phyloP scores from a whole-genome alignment of 2,329 filamentous ascomycete genomes.

The Diplodia sapinea region DNA sequence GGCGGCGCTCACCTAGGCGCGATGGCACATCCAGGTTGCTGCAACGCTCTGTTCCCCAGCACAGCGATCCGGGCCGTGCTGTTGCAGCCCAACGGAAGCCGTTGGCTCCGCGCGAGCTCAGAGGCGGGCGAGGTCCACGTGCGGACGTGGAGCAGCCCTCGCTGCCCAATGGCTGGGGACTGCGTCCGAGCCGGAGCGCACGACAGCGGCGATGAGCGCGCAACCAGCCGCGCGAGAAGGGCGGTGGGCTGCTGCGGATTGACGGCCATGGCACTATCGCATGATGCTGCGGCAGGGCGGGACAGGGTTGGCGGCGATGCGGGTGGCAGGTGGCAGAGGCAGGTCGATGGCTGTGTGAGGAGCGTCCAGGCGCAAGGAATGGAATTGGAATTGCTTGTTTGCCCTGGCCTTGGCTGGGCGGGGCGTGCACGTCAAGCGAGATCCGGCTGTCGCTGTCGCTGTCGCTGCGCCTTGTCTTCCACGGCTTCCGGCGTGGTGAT shows the following conservation, averaged over 20 bases:
- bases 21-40: conserved; percentile 16
- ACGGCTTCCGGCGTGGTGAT: not conserved
- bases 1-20: conserved; percentile 15
- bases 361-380: conserved; percentile 16
- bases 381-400: conserved; percentile 14
- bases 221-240: conserved; percentile 6
- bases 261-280: conserved; percentile 15
- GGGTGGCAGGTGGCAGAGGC: too few relatives aligned
- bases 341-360: not conserved
- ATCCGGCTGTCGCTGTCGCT: not conserved
- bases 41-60: conserved; percentile 3
- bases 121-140: conserved; percentile 24
- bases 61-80: not conserved
- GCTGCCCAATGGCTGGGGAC: conserved; percentile 12
- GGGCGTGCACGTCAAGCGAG: conserved; percentile 23
- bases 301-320: not conserved
- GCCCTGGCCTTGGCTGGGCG: not conserved
- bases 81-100: conserved; percentile 24
- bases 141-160: conserved; percentile 5
- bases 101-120: conserved; percentile 21
- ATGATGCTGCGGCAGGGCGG: not conserved
- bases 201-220: conserved; percentile 4
- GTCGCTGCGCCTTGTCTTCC: conserved; percentile 6
- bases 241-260: conserved; percentile 9
- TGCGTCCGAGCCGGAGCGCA: not conserved